These are phyloP conservation scores for Yamadazyma atlantica DNA, from an alignment of 1,139 yeast species.

Conservation along the genomic window DNA sequence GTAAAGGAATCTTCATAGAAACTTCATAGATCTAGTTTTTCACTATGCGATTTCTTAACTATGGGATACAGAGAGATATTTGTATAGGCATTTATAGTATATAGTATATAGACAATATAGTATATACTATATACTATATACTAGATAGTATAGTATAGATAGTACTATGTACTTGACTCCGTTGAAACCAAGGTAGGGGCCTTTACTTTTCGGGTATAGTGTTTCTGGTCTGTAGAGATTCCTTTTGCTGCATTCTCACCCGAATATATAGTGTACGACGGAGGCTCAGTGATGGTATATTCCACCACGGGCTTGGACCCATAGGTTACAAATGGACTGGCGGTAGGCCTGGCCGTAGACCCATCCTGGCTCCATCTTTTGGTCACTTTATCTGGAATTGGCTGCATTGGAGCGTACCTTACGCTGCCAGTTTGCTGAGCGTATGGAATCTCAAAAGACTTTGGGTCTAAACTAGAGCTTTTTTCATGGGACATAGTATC, in stretches of 20 bases:
- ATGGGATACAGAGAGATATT: no score
- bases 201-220: constrained; percentile 10
- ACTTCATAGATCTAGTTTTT: no score
- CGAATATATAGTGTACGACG: constrained; percentile 9
- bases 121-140: no score
- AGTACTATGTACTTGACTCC: no score
- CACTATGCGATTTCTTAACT: no score
- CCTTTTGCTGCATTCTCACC: constrained; percentile 8
- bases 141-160: no score
- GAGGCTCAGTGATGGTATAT: constrained; percentile 16
- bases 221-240: constrained; percentile 5
- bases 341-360: not conserved
- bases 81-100: no score
- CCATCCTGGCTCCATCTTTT: constrained; percentile 6
- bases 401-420: constrained; percentile 35
- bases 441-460: constrained; percentile 39
- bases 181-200: constrained; percentile 5
- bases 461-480: constrained; percentile 8
- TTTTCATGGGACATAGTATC: no score
- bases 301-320: constrained; percentile 8
- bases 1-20: not conserved
- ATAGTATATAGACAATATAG: no score
- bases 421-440: constrained; percentile 26
- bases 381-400: constrained; percentile 3
- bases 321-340: constrained; percentile 3